phyloP scores from a whole-genome alignment of 805 yeast genomes.

The Metschnikowia orientalis region DNA sequence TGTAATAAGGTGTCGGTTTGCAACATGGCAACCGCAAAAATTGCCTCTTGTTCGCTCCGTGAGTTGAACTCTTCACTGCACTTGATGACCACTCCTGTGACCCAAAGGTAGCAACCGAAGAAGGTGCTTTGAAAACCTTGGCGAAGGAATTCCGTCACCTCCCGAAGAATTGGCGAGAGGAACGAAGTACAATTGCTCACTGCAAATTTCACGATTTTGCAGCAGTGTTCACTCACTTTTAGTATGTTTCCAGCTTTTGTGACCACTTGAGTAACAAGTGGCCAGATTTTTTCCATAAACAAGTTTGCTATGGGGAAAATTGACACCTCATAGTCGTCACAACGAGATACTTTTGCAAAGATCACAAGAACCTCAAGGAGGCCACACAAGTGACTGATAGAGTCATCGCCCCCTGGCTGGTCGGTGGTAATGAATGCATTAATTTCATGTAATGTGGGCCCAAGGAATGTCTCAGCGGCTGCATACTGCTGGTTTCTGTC shows the following conservation, averaged over 20 bases:
- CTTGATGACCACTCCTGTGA: slow-evolving; percentile 74
- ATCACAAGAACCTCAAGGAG: slow-evolving; percentile 65
- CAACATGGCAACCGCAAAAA: slow-evolving; percentile 69
- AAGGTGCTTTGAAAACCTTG: slow-evolving; percentile 66
- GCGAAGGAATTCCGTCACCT: slow-evolving; percentile 62
- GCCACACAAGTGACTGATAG: slow-evolving; percentile 47
- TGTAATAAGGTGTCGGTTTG: slow-evolving; percentile 59
- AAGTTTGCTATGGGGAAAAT: slow-evolving; percentile 50
- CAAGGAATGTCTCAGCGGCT: slow-evolving; percentile 58
- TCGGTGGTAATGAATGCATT: slow-evolving; percentile 19
- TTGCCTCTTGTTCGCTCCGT: slow-evolving; percentile 51
- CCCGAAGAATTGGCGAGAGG: slow-evolving; percentile 54
- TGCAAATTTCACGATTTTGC: slow-evolving; percentile 63
- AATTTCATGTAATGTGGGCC: slow-evolving; percentile 55
- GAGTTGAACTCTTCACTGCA: slow-evolving; percentile 54
- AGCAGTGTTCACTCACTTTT: slow-evolving; percentile 67
- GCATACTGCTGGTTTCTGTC: slow-evolving; percentile 49
- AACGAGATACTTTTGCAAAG: slow-evolving; percentile 53
- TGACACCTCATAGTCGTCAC: slow-evolving; percentile 34
- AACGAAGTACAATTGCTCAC: slow-evolving; percentile 59
- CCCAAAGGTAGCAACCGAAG: slow-evolving; percentile 85
- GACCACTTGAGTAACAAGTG: slow-evolving; percentile 47
- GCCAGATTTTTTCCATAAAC: slow-evolving; percentile 55
- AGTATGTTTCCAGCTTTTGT: slow-evolving; percentile 53
- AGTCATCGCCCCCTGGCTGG: slow-evolving; percentile 20